Evolutionary conservation across 495 filamentous ascomycete genomes (phyloP), one percentile per base, ranked within the genome.

Genomic region (Chaetomium cochliodes): DNA sequence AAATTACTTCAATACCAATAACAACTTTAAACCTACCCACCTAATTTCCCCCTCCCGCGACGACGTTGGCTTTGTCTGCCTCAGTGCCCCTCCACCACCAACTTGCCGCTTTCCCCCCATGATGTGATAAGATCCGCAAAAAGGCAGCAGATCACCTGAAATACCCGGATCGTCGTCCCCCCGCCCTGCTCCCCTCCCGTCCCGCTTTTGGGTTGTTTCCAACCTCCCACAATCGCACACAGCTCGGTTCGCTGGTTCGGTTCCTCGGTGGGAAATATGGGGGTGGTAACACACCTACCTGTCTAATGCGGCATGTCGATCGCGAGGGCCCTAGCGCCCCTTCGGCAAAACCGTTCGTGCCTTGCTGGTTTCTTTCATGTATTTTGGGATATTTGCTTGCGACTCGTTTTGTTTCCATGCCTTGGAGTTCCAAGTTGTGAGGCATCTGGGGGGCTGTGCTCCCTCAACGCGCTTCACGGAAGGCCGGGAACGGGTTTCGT

Each of bases 391-490:
- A 6, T 6, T 30, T 6, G 28, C 28, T 30, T 30, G n/a, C n/a
- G 30, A 7, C 11, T 3, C 9, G 33, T 37, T 37, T 3, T 8
- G 33, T 7, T 1, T 8, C 6, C 33, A 1, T 37, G 33, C 33
- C 9, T 6, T 15, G 44, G 18, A 22, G 44, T 47, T 13, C 22
- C 2, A 23, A 52, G 49, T 47, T 13, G 49, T 5, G 49, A 52
- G 49, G 49, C 49, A 52, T 26, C 49, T 23, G 49, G 26, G 49
- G 44, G 44, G 44, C 44, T 47, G 44, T 47, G n/a, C n/a, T 47
- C 16, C 5, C 44, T n/a, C 22, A 47, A 4, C 39, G 6, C 2
- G 9, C 41, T 2, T 16, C 13, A 18, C 13, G 39, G 39, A 5
- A 3, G 16, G 2, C 5, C 44, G 3, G 44, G 44, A 44, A 37